Percentiles rank a stretch among this genome's conserved stretches.
Conservation (phyloP, 306 rosid genomes). For the Rubus parviflorus region DNA sequence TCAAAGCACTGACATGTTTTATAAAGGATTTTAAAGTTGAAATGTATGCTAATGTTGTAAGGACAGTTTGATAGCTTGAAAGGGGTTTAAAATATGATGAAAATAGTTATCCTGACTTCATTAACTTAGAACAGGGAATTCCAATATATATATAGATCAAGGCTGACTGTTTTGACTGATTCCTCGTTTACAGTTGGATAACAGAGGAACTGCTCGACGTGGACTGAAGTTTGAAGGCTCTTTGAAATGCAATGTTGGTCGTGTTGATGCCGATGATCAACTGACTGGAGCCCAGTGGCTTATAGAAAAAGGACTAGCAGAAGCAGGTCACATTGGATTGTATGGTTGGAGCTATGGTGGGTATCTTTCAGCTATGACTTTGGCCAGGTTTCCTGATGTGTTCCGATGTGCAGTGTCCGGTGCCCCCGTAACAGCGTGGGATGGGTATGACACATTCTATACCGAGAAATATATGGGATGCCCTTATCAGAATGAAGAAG, state of each 20-base stretch:
- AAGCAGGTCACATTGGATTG: slow-evolving; percentile 73
- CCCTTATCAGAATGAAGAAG: slow-evolving; percentile 52
- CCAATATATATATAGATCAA: no score
- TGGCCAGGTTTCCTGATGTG: slow-evolving; percentile 69
- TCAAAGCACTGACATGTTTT: not conserved
- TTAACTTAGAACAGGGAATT: not conserved
- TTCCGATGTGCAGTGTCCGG: slow-evolving; percentile 82
- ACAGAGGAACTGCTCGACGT: slow-evolving; percentile 86
- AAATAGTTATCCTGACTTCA: not conserved
- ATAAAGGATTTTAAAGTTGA: not conserved
- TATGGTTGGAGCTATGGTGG: slow-evolving; percentile 99
- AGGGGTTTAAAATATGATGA: not conserved
- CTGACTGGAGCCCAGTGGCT: slow-evolving; percentile 92
- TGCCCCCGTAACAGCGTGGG: slow-evolving; percentile 94
- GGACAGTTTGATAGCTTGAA: not conserved
- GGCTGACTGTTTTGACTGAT: not conserved
- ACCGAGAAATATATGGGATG: slow-evolving; percentile 96
- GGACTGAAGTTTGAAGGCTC: slow-evolving; percentile 84
- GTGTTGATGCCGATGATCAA: slow-evolving; percentile 84
- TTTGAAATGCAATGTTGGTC: slow-evolving; percentile 62
- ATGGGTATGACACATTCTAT: slow-evolving; percentile 92
- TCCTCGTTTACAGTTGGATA: slow-evolving; percentile 69
- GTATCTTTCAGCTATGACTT: slow-evolving; percentile 79
- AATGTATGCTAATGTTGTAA: not conserved
- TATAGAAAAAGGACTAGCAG: slow-evolving; percentile 66